These are phyloP conservation scores for Colletotrichum cordylinicola DNA, from an alignment of 2,329 filamentous ascomycete species.

Conservation along the genomic window DNA sequence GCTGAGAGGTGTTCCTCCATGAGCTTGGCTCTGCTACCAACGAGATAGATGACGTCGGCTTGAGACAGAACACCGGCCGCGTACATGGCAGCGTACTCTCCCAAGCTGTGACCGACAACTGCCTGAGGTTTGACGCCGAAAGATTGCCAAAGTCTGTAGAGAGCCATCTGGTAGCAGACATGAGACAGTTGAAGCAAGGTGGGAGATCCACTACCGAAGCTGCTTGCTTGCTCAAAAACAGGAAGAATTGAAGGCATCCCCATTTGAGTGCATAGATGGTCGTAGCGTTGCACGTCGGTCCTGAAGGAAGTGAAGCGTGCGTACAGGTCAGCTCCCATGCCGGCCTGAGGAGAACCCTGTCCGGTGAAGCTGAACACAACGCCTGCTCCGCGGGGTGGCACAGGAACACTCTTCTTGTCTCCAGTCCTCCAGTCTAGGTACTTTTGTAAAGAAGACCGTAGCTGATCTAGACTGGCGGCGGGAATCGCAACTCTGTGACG, in stretches of 20 bases:
- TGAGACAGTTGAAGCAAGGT: constrained; percentile 58
- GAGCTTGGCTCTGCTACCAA: constrained; percentile 70
- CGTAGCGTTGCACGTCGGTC: constrained; percentile 60
- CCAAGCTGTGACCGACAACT: constrained; percentile 68
- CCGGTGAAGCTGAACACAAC: constrained; percentile 61
- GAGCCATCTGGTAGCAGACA: constrained; percentile 60
- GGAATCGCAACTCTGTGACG: constrained; percentile 44
- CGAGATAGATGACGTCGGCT: constrained; percentile 73
- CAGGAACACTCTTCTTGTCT: constrained; percentile 44
- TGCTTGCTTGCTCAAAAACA: constrained; percentile 43
- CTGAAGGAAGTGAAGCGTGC: constrained; percentile 52
- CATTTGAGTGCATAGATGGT: constrained; percentile 53
- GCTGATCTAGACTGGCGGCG: constrained; percentile 38
- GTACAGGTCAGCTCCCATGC: constrained; percentile 55
- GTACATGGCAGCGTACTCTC: constrained; percentile 76
- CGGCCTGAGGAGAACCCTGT: constrained; percentile 59
- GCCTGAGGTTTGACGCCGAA: constrained; percentile 60
- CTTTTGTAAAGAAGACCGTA: neutral
- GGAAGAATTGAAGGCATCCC: constrained; percentile 62
- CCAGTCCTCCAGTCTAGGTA: constrained; percentile 37
- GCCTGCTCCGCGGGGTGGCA: constrained; percentile 46
- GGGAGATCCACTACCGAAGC: neutral
- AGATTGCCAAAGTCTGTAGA: constrained; percentile 58
- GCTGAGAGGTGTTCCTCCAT: constrained; percentile 68
- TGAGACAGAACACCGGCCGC: constrained; percentile 73